phyloP scores from a whole-genome alignment of 2,329 filamentous ascomycete species.

The Colletotrichum camelliae region DNA sequence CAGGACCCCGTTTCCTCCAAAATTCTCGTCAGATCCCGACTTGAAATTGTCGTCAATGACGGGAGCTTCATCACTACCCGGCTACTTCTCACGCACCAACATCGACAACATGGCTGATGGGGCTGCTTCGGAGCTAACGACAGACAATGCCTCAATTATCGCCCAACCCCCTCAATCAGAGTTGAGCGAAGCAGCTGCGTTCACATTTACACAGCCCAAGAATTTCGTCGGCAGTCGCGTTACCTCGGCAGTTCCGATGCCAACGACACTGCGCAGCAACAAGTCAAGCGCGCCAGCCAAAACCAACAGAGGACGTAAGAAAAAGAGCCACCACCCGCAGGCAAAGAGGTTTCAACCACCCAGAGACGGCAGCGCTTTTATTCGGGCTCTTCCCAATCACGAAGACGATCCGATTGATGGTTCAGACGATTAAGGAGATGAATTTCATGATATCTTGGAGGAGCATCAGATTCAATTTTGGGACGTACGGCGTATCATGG shows the following conservation, averaged over 20 bases:
- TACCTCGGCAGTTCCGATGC: not conserved
- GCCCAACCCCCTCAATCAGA: slow-evolving; percentile 5
- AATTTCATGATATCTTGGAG: not conserved
- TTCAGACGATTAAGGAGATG: not conserved
- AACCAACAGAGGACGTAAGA: not conserved
- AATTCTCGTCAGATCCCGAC: not conserved
- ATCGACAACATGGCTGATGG: not conserved
- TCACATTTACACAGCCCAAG: slow-evolving; percentile 20
- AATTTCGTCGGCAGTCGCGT: slow-evolving; percentile 13
- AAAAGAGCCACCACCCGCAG: not conserved
- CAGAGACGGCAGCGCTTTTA: slow-evolving; percentile 13
- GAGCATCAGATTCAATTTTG: not conserved
- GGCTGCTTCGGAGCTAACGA: not conserved
- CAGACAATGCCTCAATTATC: not conserved
- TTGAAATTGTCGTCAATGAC: not conserved
- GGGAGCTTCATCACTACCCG: not conserved
- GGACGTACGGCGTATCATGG: not conserved
- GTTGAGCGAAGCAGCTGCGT: not conserved
- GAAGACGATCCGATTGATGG: slow-evolving; percentile 21
- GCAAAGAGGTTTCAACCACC: not conserved
- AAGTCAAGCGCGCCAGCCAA: not conserved
- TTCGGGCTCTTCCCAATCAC: slow-evolving; percentile 13
- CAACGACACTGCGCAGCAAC: not conserved
- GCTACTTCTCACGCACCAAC: not conserved
- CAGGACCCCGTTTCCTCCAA: not conserved